phyloP scores from a whole-genome alignment of 345 rosid genomes.

The Raphanus sativus region DNA sequence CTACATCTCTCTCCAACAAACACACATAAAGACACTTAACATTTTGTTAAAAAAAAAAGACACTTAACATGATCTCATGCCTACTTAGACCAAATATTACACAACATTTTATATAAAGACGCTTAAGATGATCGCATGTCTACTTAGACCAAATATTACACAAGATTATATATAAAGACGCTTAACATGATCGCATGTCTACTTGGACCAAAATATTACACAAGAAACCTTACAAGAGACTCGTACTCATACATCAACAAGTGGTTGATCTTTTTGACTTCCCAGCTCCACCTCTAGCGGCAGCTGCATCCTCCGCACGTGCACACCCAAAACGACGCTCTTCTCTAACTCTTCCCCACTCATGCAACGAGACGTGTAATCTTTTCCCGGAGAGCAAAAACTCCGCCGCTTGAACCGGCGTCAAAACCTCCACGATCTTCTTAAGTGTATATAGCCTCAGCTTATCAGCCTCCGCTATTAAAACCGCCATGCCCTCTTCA shows the following conservation, averaged over 20 bases:
- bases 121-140: no score
- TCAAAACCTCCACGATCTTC: constrained; percentile 36
- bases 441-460: constrained; percentile 42
- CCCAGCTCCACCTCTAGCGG: neutral
- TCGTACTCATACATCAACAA: constrained; percentile 5
- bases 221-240: neutral
- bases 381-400: constrained; percentile 42
- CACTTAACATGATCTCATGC: neutral
- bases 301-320: neutral
- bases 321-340: constrained; percentile 22
- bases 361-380: constrained; percentile 44
- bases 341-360: constrained; percentile 48
- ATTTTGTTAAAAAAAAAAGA: no score
- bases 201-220: no score
- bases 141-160: neutral
- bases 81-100: no score
- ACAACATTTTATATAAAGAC: no score
- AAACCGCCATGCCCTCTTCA: constrained; percentile 30
- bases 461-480: constrained; percentile 44
- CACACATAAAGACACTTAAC: constrained; percentile 6
- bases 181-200: no score
- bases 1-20: neutral
- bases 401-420: constrained; percentile 49
- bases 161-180: no score
- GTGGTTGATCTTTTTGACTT: constrained; percentile 16